Evolutionary conservation across 352 stramenopile genomes (phyloP).

Genomic region (Elongisporangium undulatum): DNA sequence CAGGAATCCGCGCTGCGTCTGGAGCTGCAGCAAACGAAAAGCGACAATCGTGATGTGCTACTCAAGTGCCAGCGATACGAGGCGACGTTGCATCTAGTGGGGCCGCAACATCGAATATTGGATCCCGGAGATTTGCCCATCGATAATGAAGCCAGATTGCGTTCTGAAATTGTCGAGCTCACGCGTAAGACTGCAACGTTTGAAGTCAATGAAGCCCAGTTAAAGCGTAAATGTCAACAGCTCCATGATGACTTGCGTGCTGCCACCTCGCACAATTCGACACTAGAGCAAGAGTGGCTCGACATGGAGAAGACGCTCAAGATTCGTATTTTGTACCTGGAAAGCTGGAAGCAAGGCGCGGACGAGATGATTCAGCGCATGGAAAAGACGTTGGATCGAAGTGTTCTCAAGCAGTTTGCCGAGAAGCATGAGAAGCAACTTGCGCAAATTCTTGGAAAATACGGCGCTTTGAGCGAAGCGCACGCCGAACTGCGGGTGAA

Average conservation of each 20-base stretch:
- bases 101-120: slow-evolving; percentile 16
- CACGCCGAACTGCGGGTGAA: slow-evolving; percentile 40
- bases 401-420: slow-evolving; percentile 42
- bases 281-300: slow-evolving; percentile 71
- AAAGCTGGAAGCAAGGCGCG: slow-evolving; percentile 85
- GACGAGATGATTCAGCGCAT: slow-evolving; percentile 60
- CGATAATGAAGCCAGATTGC: slow-evolving; percentile 32
- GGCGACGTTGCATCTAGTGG: slow-evolving; percentile 39
- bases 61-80: slow-evolving; percentile 55
- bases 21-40: slow-evolving; percentile 31
- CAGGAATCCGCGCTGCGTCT: slow-evolving; percentile 28
- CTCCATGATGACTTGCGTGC: slow-evolving; percentile 40
- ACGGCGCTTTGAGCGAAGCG: slow-evolving; percentile 31
- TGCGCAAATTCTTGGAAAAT: slow-evolving; percentile 26
- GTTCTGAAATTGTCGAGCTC: slow-evolving; percentile 53
- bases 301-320: slow-evolving; percentile 89
- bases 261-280: slow-evolving; percentile 19
- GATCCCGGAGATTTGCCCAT: not conserved
- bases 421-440: slow-evolving; percentile 36
- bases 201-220: slow-evolving; percentile 79
- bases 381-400: slow-evolving; percentile 55
- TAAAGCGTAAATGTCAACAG: slow-evolving; percentile 61
- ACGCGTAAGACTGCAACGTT: slow-evolving; percentile 68
- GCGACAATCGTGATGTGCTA: slow-evolving; percentile 36
- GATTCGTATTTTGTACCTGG: slow-evolving; percentile 86